phyloP scores from a whole-genome alignment of 805 yeast genomes.

The Starmerella apicola region DNA sequence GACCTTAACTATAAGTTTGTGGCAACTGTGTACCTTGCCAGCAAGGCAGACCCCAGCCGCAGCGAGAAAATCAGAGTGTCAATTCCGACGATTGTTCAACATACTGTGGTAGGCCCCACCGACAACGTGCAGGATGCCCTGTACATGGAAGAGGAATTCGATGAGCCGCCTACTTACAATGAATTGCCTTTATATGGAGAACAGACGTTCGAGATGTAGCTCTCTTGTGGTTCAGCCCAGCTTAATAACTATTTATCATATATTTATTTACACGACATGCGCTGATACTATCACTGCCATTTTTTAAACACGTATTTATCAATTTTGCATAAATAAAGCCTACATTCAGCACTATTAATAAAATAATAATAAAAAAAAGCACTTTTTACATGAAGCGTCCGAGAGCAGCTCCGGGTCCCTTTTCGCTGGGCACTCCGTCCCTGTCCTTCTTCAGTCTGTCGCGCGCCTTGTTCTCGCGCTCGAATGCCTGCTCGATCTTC shows the following conservation, averaged over 20 bases:
- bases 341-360: too few species aligned
- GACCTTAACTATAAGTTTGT: conserved; percentile 15
- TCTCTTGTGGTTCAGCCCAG: too few species aligned
- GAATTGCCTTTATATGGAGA: conserved; percentile 4
- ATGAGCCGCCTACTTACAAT: conserved; percentile 4
- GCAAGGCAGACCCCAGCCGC: conserved; percentile 9
- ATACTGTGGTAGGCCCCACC: not conserved
- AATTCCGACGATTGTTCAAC: conserved; percentile 8
- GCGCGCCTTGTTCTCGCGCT: conserved; percentile 45
- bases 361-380: not conserved
- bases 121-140: not conserved
- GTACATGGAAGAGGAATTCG: not conserved
- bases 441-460: conserved; percentile 10
- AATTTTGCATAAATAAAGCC: too few species aligned
- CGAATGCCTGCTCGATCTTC: conserved; percentile 61
- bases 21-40: conserved; percentile 8
- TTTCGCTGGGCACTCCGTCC: conserved; percentile 18
- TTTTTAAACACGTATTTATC: too few species aligned
- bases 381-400: conserved; percentile 17
- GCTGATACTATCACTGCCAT: too few species aligned
- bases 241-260: too few species aligned
- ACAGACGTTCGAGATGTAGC: not conserved
- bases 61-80: conserved; percentile 7
- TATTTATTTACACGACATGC: too few species aligned
- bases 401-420: conserved; percentile 21